Percentiles rank a stretch among this genome's conserved stretches.
Conservation (phyloP, 169 alveolate species). For the Pseudocohnilembus persalinus region DNA sequence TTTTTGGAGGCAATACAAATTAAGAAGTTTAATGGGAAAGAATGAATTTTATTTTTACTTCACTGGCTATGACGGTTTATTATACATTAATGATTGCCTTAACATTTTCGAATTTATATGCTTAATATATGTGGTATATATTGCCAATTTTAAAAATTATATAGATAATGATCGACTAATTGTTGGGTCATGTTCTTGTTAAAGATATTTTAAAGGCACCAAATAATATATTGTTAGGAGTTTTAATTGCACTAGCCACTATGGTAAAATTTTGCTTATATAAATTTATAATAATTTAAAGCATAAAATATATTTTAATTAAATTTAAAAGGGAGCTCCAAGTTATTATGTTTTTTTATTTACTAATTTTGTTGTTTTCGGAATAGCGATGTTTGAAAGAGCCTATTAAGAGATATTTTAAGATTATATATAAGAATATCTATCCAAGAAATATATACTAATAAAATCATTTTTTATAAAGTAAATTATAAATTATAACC, state of each 20-base stretch:
- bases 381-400: not conserved
- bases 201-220: not conserved
- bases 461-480: too few relatives aligned
- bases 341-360: not conserved
- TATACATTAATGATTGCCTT: not conserved
- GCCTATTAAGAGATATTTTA: not conserved
- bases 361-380: not conserved
- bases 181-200: not conserved
- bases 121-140: not conserved
- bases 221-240: not conserved
- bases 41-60: too few relatives aligned
- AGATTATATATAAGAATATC: not conserved
- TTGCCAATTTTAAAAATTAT: too few relatives aligned
- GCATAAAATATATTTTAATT: not conserved
- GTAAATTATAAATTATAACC: too few relatives aligned
- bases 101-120: not conserved
- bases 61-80: not conserved
- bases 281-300: too few relatives aligned
- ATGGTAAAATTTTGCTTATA: too few relatives aligned
- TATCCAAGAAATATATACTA: not conserved
- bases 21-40: not conserved
- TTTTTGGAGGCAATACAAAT: not conserved
- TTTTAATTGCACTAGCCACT: not conserved
- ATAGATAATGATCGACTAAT: not conserved
- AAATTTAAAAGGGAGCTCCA: not conserved